Base-by-base conservation (phyloP, 202 grass and related monocot species). In the Bolboschoenoplectus hybrid region DNA sequence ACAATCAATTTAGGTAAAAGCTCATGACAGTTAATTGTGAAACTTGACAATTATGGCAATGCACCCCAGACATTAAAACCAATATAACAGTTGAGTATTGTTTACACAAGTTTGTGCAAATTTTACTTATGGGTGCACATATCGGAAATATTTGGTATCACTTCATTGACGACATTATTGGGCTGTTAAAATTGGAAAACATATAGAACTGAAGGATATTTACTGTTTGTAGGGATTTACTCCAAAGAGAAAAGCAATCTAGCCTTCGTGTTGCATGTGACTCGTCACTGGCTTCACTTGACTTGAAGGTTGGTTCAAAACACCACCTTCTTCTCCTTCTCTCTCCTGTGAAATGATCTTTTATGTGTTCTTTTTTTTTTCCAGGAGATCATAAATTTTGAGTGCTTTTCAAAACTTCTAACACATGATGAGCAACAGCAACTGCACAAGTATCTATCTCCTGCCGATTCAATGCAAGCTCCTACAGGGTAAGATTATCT, bases 371-470 rank as follows among this genome's bases (percentile, higher is more conserved):
- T 55, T 84, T 86, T 40, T 55, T 78, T 84, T 87, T 69, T 81
- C 51, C 70, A 95, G 93, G 91, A 87, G 74, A 85, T 91, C 80
- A 84, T 89, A 39, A 87, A 89, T 87, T 95, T 87, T 78, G 86
- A 89, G 69, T 85, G 50, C 66, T 92, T 95, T 58, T 58, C 82
- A 74, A 88, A 89, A 85, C 89, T 56, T 74, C 74, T 95, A 82
- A 89, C 89, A 47, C 63, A 87, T 82, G 85, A 95, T 58, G 93
- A 95, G 40, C 93, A 95, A 83, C 16, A 80, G 76, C 80, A 85
- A 46, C 87, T 95, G 83, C 60, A 80, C 35, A 88, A 92, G 73
- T 86, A 91, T 89, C 93, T 95, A 76, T 87, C 93, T 89, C 53
- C 90, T 88, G 46, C 81, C 11, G 91, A 91, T 81, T 78, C 74